A percentile compares a stretch with the other conserved stretches of the same genome.
These are phyloP conservation scores for Canavalia gladiata DNA, from an alignment of 306 rosid genomes.

Conservation along the genomic window DNA sequence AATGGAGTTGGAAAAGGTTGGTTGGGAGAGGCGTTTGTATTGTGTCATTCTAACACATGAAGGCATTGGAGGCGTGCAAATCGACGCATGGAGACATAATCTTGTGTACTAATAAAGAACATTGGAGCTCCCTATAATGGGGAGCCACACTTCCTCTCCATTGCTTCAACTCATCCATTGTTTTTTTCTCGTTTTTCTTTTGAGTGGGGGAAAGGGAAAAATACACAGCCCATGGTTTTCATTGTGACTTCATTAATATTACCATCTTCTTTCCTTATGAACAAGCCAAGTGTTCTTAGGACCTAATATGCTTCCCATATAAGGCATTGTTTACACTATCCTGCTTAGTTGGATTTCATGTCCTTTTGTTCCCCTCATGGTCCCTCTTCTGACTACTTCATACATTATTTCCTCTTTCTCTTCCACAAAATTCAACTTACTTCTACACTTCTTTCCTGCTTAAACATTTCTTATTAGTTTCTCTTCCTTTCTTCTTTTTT, in stretches of 20 bases:
- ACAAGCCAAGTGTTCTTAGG: background rate
- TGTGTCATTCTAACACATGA: background rate
- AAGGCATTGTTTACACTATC: background rate
- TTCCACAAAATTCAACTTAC: background rate
- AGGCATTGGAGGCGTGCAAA: constrained; percentile 4
- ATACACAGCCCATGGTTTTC: constrained; percentile 6
- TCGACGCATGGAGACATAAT: background rate
- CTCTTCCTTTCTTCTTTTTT: too few species aligned
- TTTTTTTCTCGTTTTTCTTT: background rate
- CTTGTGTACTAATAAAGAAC: background rate
- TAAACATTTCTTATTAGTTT: too few species aligned
- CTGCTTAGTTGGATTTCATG: constrained; percentile 13
- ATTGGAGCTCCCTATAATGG: background rate
- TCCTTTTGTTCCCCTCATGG: background rate
- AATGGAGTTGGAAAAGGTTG: background rate
- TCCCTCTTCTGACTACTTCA: background rate
- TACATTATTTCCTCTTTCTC: background rate
- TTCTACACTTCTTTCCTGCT: too few species aligned
- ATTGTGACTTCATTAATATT: background rate
- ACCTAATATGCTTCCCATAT: too few species aligned
- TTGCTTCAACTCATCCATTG: background rate
- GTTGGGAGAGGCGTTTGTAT: background rate
- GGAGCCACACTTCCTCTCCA: background rate
- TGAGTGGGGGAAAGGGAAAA: background rate
- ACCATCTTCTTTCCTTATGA: background rate